Percentiles rank a stretch among this genome's conserved stretches.
phyloP scores from a whole-genome alignment of 768 basidiomycete species.

The Lactifluus piperatus region DNA sequence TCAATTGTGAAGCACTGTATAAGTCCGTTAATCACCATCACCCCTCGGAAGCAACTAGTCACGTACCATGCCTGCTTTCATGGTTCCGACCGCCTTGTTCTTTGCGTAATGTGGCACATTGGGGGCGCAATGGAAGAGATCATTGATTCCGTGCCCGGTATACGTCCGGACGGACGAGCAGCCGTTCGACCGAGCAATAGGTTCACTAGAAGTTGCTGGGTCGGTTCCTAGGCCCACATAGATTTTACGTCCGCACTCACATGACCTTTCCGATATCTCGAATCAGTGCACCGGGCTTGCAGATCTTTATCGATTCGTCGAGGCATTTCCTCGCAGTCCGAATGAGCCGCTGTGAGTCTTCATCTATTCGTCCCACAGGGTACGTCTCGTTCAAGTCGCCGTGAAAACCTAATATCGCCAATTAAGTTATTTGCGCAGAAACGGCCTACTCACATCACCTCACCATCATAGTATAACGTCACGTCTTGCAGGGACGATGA shows the following conservation, averaged over 20 bases:
- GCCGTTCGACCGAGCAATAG: conserved; percentile 69
- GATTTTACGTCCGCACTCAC: conserved; percentile 37
- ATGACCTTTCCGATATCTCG: conserved; percentile 83
- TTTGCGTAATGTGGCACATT: conserved; percentile 94
- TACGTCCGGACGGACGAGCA: conserved; percentile 91
- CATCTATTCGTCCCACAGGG: conserved; percentile 79
- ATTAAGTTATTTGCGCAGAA: not conserved
- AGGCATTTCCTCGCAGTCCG: conserved; percentile 72
- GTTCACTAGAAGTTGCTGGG: conserved; percentile 46
- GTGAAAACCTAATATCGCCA: conserved; percentile 61
- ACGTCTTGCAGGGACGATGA: conserved; percentile 45
- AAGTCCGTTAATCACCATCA: conserved; percentile 19
- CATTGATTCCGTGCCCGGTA: conserved; percentile 85
- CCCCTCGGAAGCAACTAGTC: conserved; percentile 25
- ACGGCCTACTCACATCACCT: conserved; percentile 11
- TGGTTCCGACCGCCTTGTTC: conserved; percentile 85
- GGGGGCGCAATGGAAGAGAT: conserved; percentile 76
- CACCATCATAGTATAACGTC: conserved; percentile 70
- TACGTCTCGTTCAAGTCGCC: conserved; percentile 91
- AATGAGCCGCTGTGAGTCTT: conserved; percentile 76
- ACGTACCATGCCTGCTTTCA: conserved; percentile 89
- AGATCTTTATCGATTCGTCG: conserved; percentile 84
- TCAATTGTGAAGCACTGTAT: conserved; percentile 58
- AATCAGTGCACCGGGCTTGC: conserved; percentile 89
- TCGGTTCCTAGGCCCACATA: not conserved